Evolutionary conservation across 768 basidiomycete species (phyloP).

Genomic region (Podaxis sp.): DNA sequence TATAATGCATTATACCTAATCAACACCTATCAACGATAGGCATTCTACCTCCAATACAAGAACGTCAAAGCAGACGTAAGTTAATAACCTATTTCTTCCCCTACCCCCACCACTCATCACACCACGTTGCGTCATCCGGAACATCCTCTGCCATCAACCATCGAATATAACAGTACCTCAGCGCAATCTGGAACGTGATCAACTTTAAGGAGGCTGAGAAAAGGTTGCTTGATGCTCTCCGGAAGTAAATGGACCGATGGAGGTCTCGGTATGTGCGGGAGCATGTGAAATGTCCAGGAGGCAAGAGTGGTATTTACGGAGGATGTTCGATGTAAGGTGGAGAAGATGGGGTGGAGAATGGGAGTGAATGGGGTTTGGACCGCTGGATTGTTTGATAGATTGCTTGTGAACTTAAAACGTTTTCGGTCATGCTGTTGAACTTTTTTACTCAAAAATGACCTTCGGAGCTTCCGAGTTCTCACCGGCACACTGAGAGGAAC

Average conservation of each 20-base stretch:
- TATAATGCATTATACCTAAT: not conserved
- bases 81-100: conserved; percentile 13
- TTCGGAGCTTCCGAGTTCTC: no score
- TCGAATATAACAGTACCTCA: conserved; percentile 59
- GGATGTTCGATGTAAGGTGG: not conserved
- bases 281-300: not conserved
- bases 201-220: conserved; percentile 85
- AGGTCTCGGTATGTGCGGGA: not conserved
- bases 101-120: not conserved
- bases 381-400: not conserved
- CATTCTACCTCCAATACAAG: conserved; percentile 94
- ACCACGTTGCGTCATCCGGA: not conserved
- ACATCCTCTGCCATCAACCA: not conserved
- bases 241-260: conserved; percentile 5
- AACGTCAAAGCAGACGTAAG: conserved; percentile 92
- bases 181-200: conserved; percentile 87
- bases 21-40: conserved; percentile 21
- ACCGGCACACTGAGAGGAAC: no score
- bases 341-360: not conserved
- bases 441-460: not conserved
- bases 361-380: not conserved
- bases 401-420: not conserved
- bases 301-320: not conserved
- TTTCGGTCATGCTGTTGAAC: not conserved
- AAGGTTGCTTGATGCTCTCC: conserved; percentile 26